A percentile compares a stretch with the other conserved stretches of the same genome.
phyloP scores from a whole-genome alignment of 2,329 filamentous ascomycete genomes.

The Xylariaceae sp. region DNA sequence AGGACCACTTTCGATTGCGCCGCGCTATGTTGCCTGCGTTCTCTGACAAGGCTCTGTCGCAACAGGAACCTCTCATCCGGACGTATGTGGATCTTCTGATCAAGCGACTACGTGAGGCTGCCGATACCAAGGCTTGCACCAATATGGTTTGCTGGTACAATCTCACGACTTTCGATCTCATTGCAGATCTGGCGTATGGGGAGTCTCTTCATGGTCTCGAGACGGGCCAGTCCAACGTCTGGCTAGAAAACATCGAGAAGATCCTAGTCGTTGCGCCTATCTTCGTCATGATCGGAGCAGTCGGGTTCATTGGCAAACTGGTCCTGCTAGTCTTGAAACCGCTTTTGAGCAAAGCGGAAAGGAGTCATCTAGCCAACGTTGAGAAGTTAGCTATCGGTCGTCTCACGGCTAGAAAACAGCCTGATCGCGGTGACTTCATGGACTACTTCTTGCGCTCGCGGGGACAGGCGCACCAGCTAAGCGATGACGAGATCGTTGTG shows the following conservation, averaged over 20 bases:
- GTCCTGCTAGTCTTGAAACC: conserved; percentile 21
- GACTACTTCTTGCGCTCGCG: conserved; percentile 29
- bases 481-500: conserved; percentile 28
- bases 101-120: conserved; percentile 23
- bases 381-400: conserved; percentile 19
- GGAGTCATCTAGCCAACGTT: conserved; percentile 24
- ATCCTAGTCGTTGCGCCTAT: conserved; percentile 21
- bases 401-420: conserved; percentile 23
- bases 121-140: conserved; percentile 15
- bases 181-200: conserved; percentile 25
- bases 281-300: conserved; percentile 17
- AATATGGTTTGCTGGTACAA: conserved; percentile 36
- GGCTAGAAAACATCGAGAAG: conserved; percentile 25
- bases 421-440: conserved; percentile 30
- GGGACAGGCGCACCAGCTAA: conserved; percentile 27
- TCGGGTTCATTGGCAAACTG: conserved; percentile 14
- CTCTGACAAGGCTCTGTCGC: conserved; percentile 31
- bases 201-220: conserved; percentile 31
- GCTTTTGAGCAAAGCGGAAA: conserved; percentile 25
- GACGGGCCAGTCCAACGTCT: conserved; percentile 32
- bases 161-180: conserved; percentile 27
- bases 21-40: conserved; percentile 47
- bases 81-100: conserved; percentile 32
- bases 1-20: conserved; percentile 43
- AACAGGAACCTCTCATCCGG: conserved; percentile 33